Evolutionary conservation across 2,329 filamentous ascomycete species (phyloP), one percentile per base, ranked within the genome.

Genomic region (Neofusicoccum sp.): DNA sequence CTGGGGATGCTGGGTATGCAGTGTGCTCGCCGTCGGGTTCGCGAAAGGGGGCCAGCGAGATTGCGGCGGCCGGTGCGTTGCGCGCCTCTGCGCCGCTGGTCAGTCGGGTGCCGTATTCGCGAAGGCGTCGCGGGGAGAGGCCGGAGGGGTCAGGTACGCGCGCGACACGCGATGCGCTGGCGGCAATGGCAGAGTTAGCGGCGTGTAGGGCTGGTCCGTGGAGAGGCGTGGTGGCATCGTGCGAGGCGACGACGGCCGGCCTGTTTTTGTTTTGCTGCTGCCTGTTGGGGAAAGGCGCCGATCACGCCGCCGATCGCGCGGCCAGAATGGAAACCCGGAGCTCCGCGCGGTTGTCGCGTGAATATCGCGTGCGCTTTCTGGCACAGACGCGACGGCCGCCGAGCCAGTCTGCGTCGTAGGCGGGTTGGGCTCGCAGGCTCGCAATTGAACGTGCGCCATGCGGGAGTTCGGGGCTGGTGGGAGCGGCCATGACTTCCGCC

Each of bases 1-100:
- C 38, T 56, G 51, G 51, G 51, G 51, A 44, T 41, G 51, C 51
- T 56, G 51, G 38, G 51, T 30, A 43, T 44, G 51, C 51, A 56
- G 51, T 43, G 38, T 24, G 28, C 36, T n/a, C 36, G 38, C 14
- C 38, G 51, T 56, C 31, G 28, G 51, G 51, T 56, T 36, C 51
- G 51, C 51, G 26, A 43, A 43, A 56, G 51, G 51, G 51, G 51
- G 51, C 51, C 26, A 12, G 51, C 51, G 51, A 56, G 51, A 56
- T 56, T 56, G 28, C 36, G 28, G 51, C 51, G 51, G 51, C 38
- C 51, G 51, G 38, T 43, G 51, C 51, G 51, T 16, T 12, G 3
- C 43, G 43, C 31, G n/a, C n/a, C n/a, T n/a, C n/a, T n/a, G n/a
- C n/a, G n/a, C n/a, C n/a, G n/a, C 43, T 30, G 9, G 43, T 40